Evolutionary conservation across 1,284 basidiomycete genomes (phyloP), one percentile per base, ranked within the genome.

Genomic region (Melampsora americana): DNA sequence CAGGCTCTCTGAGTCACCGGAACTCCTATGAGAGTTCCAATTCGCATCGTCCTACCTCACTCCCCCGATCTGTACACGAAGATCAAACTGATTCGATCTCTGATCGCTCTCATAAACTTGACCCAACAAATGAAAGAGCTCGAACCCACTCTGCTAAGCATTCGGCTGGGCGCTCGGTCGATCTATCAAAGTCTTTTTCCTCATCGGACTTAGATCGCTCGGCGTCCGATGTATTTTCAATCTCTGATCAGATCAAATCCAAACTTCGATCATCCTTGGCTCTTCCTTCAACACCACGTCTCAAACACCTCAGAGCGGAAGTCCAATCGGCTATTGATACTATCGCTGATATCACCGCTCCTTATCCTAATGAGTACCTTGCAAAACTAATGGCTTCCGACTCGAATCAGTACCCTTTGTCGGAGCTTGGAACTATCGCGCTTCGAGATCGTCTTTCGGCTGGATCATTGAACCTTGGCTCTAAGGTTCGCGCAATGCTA

Each of bases 401-500:
- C 5, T 18, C n/a, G 28, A 44, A 71, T 46, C 69, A 32, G 28
- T 32, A 20, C 28, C 61, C 32, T 35, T 26, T 56, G 53, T 16
- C 53, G 6, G 53, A 56, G 26, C n/a, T 7, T 44, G 32, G 20
- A 28, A 18, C 18, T 20, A 35, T 30, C 28, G 28, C 23, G 11
- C 30, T 59, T 18, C 73, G 66, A 42, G 73, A 76, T 64, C 26
- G 61, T 30, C 73, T 76, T 32, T 46, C 66, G 5, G 7, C 35
- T 14, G 73, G 65, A 20, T 69, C 73, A 6, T 30, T 65, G 14
- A 56, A 76, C 35, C 48, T 76, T 23, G 66, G 66, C 39, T 44
- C 60, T 20, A 76, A 68, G 35, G 69, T 76, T 66, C 56, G 73
- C 39, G 48, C 61, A 50, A 48, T 76, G 67, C 60, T 76, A 5